Evolutionary conservation across 1,284 basidiomycete species (phyloP).

Genomic region (Golubevia sp.): DNA sequence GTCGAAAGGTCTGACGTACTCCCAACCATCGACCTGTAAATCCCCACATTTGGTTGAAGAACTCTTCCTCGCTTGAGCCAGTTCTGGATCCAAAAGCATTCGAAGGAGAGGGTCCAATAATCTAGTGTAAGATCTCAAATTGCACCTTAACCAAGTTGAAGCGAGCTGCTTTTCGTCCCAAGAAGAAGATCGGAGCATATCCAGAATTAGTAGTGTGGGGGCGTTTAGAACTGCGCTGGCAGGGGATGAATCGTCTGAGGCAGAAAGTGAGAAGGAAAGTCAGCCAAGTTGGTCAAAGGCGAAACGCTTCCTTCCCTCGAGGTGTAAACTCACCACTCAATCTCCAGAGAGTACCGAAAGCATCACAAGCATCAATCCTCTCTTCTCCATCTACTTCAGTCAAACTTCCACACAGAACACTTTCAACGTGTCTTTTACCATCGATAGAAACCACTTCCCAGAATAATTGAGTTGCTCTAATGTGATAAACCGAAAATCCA

Average conservation of each 20-base stretch:
- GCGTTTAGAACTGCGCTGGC: slow-evolving; percentile 81
- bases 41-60: not conserved
- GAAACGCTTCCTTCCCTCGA: slow-evolving; percentile 7
- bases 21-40: slow-evolving; percentile 1
- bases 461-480: slow-evolving; percentile 79
- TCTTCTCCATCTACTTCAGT: not conserved
- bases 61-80: too few relatives aligned
- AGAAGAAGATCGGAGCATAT: slow-evolving; percentile 67
- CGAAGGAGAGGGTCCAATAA: slow-evolving; percentile 37
- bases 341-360: slow-evolving; percentile 91
- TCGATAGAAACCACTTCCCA: slow-evolving; percentile 74
- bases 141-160: slow-evolving; percentile 39
- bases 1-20: slow-evolving; percentile 33
- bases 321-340: slow-evolving; percentile 72
- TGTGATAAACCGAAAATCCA: slow-evolving; percentile 74
- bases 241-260: slow-evolving; percentile 75
- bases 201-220: slow-evolving; percentile 84
- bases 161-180: slow-evolving; percentile 24
- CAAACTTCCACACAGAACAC: slow-evolving; percentile 24
- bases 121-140: slow-evolving; percentile 34
- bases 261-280: slow-evolving; percentile 1
- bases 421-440: slow-evolving; percentile 22
- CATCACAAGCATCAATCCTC: slow-evolving; percentile 71
- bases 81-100: slow-evolving; percentile 13
- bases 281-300: not conserved